phyloP scores from a whole-genome alignment of 139 green algal genomes.

The Haematococcus lacustris region DNA sequence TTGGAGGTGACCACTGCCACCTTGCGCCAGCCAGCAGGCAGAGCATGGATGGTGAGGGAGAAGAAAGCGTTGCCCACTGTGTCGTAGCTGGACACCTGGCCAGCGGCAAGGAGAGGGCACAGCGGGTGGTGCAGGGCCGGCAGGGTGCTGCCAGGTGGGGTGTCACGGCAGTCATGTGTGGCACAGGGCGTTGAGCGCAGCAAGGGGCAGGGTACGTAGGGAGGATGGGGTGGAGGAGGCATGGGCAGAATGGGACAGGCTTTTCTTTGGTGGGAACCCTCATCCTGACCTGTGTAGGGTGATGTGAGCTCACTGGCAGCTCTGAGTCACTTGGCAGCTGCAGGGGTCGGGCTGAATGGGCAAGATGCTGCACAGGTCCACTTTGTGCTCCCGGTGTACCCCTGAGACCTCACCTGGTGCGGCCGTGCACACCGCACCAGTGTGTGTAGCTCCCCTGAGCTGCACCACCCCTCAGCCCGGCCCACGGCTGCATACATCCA shows the following conservation, averaged over 20 bases:
- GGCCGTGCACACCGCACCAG: too few species aligned
- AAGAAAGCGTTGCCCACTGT: constrained; percentile 84
- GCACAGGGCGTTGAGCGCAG: neutral
- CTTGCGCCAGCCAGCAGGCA: constrained; percentile 63
- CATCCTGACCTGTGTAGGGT: too few species aligned
- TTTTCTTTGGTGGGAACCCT: neutral
- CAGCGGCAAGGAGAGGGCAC: neutral
- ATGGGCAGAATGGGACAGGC: neutral
- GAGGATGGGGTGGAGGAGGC: neutral
- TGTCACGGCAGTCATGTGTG: neutral
- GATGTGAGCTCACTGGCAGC: too few species aligned
- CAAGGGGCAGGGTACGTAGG: neutral
- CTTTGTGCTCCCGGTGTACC: too few species aligned
- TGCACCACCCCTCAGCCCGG: too few species aligned
- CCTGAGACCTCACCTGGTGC: too few species aligned
- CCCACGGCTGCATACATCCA: too few species aligned
- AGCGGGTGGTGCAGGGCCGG: neutral
- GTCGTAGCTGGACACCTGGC: constrained; percentile 57
- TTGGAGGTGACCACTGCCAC: constrained; percentile 11
- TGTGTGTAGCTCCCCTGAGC: too few species aligned
- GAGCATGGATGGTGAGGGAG: constrained; percentile 61
- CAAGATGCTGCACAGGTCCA: too few species aligned
- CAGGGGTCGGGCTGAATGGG: too few species aligned
- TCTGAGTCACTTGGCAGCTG: too few species aligned
- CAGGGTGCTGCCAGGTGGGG: neutral